Conservation (phyloP, 306 rosid genomes). For the Fragaria iinumae region DNA sequence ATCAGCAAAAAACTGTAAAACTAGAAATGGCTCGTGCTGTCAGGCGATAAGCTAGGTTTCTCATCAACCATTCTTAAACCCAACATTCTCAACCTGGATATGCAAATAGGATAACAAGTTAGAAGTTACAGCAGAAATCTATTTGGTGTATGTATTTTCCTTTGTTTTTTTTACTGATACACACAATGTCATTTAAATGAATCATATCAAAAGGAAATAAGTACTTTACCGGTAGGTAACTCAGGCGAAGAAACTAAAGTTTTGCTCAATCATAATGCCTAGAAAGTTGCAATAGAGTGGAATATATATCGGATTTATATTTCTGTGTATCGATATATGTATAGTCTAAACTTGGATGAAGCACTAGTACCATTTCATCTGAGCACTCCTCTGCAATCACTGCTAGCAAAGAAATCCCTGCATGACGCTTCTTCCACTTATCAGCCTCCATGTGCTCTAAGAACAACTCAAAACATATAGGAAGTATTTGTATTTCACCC, state of each 20-base stretch:
- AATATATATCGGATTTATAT: background rate
- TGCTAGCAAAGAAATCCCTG: conserved; percentile 18
- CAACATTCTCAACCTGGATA: background rate
- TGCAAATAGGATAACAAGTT: background rate
- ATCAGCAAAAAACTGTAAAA: background rate
- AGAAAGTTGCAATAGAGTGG: background rate
- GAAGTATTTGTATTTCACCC: conserved; percentile 1
- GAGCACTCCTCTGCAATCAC: conserved; percentile 17
- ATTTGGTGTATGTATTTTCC: background rate
- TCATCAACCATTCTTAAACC: conserved; percentile 7
- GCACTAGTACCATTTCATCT: background rate
- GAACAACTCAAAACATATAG: conserved; percentile 10
- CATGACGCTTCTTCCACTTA: conserved; percentile 16
- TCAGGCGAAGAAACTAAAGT: background rate
- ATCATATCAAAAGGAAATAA: background rate
- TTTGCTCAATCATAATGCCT: background rate
- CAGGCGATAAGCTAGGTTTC: background rate
- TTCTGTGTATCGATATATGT: background rate
- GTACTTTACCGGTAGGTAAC: background rate
- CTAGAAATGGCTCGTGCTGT: background rate
- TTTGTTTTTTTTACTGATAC: background rate
- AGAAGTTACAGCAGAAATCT: background rate
- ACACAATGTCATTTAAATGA: background rate
- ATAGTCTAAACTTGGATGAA: background rate
- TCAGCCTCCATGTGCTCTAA: conserved; percentile 4